phyloP scores from a whole-genome alignment of 306 rosid genomes.

The Prunus armeniaca region DNA sequence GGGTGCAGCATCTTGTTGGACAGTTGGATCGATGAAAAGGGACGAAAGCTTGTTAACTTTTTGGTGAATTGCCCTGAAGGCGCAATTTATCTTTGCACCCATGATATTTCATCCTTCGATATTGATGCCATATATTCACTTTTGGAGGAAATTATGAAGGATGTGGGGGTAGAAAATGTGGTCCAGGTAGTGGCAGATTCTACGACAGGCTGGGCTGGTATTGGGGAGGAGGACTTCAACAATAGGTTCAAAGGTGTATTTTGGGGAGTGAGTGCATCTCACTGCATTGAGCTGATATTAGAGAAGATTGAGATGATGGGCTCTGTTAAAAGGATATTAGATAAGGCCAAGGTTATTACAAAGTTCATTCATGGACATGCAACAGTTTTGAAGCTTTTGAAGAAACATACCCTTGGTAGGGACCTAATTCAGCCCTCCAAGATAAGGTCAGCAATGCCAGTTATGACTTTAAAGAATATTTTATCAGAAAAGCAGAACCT shows the following conservation, averaged over 20 bases:
- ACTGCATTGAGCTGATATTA: slow-evolving; percentile 26
- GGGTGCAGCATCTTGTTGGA: slow-evolving; percentile 34
- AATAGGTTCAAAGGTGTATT: slow-evolving; percentile 17
- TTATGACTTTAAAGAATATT: slow-evolving; percentile 27
- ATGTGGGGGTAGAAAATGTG: slow-evolving; percentile 15
- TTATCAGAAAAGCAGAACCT: slow-evolving; percentile 4
- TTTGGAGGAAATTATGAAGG: slow-evolving; percentile 18
- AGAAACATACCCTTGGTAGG: slow-evolving; percentile 19
- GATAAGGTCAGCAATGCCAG: slow-evolving; percentile 17
- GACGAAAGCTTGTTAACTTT: slow-evolving; percentile 21
- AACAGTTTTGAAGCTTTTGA: slow-evolving; percentile 12
- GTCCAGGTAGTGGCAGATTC: slow-evolving; percentile 23
- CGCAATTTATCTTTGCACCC: slow-evolving; percentile 14
- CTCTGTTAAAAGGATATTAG: slow-evolving; percentile 1
- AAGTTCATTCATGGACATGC: slow-evolving; percentile 19
- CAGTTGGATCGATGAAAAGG: slow-evolving; percentile 23
- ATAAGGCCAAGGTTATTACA: slow-evolving; percentile 23
- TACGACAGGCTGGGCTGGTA: slow-evolving; percentile 23
- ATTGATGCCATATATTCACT: background rate
- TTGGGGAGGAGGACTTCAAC: slow-evolving; percentile 14
- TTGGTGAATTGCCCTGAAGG: slow-evolving; percentile 31
- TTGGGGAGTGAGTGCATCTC: slow-evolving; percentile 28
- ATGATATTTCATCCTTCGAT: slow-evolving; percentile 15
- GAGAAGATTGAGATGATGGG: slow-evolving; percentile 21
- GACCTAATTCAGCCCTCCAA: slow-evolving; percentile 24